phyloP scores from a whole-genome alignment of 257 asterid species.

The Perilla frutescens region DNA sequence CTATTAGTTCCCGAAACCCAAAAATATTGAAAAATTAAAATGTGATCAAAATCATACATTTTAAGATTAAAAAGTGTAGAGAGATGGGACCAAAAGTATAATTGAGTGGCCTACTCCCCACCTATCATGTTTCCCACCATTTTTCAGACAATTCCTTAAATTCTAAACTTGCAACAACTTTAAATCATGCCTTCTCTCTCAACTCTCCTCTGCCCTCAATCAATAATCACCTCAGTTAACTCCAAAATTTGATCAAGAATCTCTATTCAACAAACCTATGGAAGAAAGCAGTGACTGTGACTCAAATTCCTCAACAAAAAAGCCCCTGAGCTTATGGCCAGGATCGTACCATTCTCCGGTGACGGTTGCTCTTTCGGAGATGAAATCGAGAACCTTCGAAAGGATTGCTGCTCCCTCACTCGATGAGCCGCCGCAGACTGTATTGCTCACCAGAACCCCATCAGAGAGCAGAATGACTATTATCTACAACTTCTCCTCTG shows the following conservation, averaged over 20 bases:
- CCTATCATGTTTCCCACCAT: too few species aligned
- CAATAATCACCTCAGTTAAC: too few species aligned
- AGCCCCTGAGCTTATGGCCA: constrained; percentile 92
- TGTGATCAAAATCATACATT: too few species aligned
- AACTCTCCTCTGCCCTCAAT: too few species aligned
- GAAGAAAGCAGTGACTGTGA: constrained; percentile 1
- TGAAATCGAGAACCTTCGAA: constrained; percentile 80
- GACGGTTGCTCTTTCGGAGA: constrained; percentile 91
- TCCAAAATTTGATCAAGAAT: neutral
- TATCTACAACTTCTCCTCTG: constrained; percentile 72
- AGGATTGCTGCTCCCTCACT: constrained; percentile 92
- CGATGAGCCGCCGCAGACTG: constrained; percentile 93
- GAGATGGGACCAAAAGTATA: too few species aligned
- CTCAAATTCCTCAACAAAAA: constrained; percentile 47
- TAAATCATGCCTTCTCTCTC: too few species aligned
- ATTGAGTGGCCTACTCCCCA: too few species aligned
- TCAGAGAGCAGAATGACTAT: constrained; percentile 72
- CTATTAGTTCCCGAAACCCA: too few species aligned
- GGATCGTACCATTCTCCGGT: constrained; percentile 99
- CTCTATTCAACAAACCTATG: neutral
- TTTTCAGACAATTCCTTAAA: too few species aligned
- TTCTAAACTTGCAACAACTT: too few species aligned
- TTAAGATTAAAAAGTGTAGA: too few species aligned
- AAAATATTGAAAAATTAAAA: too few species aligned
- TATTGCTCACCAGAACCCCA: constrained; percentile 66